phyloP scores from a whole-genome alignment of 2,329 filamentous ascomycete genomes.

The Calonectria fujianensis region DNA sequence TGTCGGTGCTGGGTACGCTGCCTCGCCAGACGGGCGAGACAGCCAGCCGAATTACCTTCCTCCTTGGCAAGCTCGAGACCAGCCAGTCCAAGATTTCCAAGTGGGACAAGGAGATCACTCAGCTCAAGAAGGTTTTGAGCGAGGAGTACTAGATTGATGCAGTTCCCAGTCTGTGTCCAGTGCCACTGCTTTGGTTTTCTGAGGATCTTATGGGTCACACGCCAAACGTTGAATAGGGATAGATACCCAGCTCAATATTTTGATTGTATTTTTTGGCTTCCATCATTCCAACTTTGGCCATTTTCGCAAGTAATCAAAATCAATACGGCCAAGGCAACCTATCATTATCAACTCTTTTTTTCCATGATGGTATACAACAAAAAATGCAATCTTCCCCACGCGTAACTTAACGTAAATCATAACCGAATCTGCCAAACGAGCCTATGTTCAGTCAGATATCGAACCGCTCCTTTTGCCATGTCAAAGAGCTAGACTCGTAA shows the following conservation, averaged over 20 bases:
- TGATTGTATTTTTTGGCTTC: not conserved
- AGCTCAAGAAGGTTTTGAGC: constrained; percentile 79
- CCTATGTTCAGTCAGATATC: constrained; percentile 36
- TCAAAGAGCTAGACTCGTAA: constrained; percentile 1
- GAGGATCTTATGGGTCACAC: not conserved
- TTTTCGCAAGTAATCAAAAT: not conserved
- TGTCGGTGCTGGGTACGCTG: constrained; percentile 81
- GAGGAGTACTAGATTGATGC: constrained; percentile 64
- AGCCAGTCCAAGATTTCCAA: constrained; percentile 84
- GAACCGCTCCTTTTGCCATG: constrained; percentile 22
- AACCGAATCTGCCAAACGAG: constrained; percentile 38
- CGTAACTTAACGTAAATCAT: constrained; percentile 52
- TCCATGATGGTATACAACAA: constrained; percentile 51
- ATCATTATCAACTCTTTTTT: constrained; percentile 37
- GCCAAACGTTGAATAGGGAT: not conserved
- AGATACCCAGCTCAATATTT: not conserved
- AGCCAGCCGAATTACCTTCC: constrained; percentile 79
- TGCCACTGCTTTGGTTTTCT: not conserved
- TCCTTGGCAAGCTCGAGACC: constrained; percentile 82
- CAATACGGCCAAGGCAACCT: constrained; percentile 15
- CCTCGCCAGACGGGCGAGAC: constrained; percentile 83
- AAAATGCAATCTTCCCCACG: constrained; percentile 22
- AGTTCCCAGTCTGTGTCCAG: constrained; percentile 4
- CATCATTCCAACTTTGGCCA: not conserved
- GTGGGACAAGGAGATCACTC: constrained; percentile 83